Evolutionary conservation across 2,329 filamentous ascomycete species (phyloP).

Genomic region (Teratosphaeria pseudoeucalypti): DNA sequence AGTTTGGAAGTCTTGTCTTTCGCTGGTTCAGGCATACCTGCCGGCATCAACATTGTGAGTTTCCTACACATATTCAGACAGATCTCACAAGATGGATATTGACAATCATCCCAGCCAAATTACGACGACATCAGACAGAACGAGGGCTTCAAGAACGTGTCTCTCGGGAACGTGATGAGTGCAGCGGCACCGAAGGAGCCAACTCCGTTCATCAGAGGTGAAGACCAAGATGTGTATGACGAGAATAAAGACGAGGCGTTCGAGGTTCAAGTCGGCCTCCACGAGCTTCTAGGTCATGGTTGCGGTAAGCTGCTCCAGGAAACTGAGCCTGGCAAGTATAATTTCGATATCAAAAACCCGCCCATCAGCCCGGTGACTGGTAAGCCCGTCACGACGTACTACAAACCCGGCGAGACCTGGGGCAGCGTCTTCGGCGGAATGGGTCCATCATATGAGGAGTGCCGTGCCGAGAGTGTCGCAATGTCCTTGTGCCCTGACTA

Average conservation of each 20-base stretch:
- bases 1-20: constrained; percentile 87
- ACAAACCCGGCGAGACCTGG: constrained; percentile 94
- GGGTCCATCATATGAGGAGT: constrained; percentile 86
- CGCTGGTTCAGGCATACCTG: constrained; percentile 51
- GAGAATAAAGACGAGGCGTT: constrained; percentile 80
- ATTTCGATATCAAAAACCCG: constrained; percentile 76
- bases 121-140: constrained; percentile 71
- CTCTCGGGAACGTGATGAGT: constrained; percentile 81
- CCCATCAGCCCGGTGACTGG: constrained; percentile 70
- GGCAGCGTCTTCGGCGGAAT: constrained; percentile 81
- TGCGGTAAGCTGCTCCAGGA: constrained; percentile 92
- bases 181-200: constrained; percentile 88
- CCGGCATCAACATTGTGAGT: constrained; percentile 29
- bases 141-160: constrained; percentile 87
- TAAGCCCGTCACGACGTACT: constrained; percentile 74
- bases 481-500: constrained; percentile 89
- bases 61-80: not conserved
- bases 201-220: constrained; percentile 75
- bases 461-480: constrained; percentile 84
- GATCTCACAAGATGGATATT: constrained; percentile 10
- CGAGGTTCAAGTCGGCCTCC: constrained; percentile 90
- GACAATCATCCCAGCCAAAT: constrained; percentile 30
- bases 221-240: constrained; percentile 67
- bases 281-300: constrained; percentile 80
- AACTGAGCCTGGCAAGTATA: constrained; percentile 68